These are phyloP conservation scores for Fusarium hostae DNA, from an alignment of 2,329 filamentous ascomycete species.

Conservation along the genomic window DNA sequence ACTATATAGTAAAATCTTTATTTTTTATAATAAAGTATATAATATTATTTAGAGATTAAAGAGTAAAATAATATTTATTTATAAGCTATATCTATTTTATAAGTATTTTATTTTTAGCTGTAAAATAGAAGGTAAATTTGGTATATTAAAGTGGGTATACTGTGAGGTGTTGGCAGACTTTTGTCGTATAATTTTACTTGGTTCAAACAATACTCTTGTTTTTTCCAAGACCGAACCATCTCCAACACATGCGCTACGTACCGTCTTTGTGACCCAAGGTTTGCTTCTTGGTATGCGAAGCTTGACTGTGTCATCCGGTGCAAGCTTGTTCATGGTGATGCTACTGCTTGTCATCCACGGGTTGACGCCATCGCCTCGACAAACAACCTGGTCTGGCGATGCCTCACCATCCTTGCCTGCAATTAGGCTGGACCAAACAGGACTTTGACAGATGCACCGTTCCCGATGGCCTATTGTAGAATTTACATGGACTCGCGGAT, in stretches of 20 bases:
- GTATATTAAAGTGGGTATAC: too few species aligned
- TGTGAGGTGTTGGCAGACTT: too few species aligned
- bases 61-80: too few species aligned
- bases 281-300: constrained; percentile 4
- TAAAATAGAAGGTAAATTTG: too few species aligned
- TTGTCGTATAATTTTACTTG: too few species aligned
- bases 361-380: constrained; percentile 14
- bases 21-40: too few species aligned
- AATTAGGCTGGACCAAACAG: constrained; percentile 17
- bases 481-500: constrained; percentile 28
- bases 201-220: not conserved
- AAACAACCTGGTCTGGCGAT: constrained; percentile 19
- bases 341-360: not conserved
- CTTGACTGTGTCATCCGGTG: not conserved
- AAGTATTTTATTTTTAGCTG: too few species aligned
- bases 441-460: constrained; percentile 20
- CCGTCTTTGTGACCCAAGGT: not conserved
- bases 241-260: not conserved
- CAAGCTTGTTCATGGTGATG: not conserved
- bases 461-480: not conserved
- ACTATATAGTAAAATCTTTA: too few species aligned
- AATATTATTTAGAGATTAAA: too few species aligned
- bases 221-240: not conserved
- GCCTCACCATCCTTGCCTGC: constrained; percentile 22
- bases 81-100: too few species aligned